These are phyloP conservation scores for Cyclotella cryptica DNA, from an alignment of 108 stramenopile species.

Conservation along the genomic window DNA sequence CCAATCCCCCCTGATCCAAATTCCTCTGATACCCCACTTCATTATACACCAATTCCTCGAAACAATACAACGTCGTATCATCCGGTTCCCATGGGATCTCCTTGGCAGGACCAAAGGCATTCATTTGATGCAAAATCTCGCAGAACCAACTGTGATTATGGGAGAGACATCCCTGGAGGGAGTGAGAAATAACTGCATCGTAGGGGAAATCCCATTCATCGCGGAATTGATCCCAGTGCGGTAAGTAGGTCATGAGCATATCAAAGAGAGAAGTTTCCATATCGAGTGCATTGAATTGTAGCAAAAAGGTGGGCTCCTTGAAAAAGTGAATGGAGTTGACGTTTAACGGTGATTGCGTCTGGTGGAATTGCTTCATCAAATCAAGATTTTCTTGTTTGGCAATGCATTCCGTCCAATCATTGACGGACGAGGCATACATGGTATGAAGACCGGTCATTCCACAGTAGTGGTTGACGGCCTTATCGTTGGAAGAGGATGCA, in stretches of 20 bases:
- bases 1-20: conserved; percentile 26
- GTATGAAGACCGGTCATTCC: conserved; percentile 48
- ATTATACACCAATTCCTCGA: conserved; percentile 34
- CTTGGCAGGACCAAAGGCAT: conserved; percentile 48
- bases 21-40: conserved; percentile 35
- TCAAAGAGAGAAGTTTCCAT: conserved; percentile 44
- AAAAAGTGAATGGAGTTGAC: conserved; percentile 45
- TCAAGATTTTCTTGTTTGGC: conserved; percentile 22
- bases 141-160: conserved; percentile 45
- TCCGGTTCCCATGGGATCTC: conserved; percentile 45
- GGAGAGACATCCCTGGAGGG: conserved; percentile 38
- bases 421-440: conserved; percentile 49
- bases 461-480: conserved; percentile 32
- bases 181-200: conserved; percentile 39
- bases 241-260: conserved; percentile 44
- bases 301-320: conserved; percentile 40
- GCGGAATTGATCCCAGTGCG: conserved; percentile 33
- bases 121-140: conserved; percentile 48
- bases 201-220: conserved; percentile 36
- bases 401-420: conserved; percentile 48
- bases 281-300: conserved; percentile 42
- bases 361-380: conserved; percentile 32
- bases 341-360: conserved; percentile 34
- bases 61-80: conserved; percentile 46
- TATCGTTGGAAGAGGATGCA: conserved; percentile 12